Conservation (phyloP, 306 rosid genomes). For the Hippophae tibetana region DNA sequence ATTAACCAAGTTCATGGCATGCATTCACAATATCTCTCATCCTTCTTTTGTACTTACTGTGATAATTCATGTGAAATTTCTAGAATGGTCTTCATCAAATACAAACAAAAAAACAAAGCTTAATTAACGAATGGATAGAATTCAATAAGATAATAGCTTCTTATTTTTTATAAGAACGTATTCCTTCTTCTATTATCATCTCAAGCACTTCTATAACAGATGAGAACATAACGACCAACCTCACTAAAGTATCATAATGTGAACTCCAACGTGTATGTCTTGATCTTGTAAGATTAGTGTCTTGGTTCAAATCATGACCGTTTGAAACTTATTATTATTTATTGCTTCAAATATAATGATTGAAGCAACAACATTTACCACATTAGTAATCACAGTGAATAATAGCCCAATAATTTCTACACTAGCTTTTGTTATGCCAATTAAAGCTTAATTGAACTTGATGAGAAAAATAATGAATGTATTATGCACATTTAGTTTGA, state of each 20-base stretch:
- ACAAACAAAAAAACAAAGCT: too few relatives aligned
- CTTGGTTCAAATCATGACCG: constrained; percentile 1
- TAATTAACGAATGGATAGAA: too few relatives aligned
- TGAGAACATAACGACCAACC: background rate
- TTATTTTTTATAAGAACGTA: too few relatives aligned
- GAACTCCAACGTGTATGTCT: constrained; percentile 7
- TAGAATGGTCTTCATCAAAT: too few relatives aligned
- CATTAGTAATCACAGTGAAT: background rate
- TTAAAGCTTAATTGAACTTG: constrained; percentile 6
- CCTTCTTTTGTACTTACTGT: too few relatives aligned
- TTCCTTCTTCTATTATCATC: background rate
- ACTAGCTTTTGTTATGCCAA: background rate
- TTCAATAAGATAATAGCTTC: too few relatives aligned
- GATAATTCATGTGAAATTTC: too few relatives aligned
- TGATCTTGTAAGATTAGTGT: background rate
- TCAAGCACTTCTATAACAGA: constrained; percentile 1
- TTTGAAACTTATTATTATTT: background rate
- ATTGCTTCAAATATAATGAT: background rate
- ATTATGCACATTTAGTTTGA: background rate
- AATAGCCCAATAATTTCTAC: background rate
- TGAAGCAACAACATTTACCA: background rate
- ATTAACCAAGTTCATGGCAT: too few relatives aligned
- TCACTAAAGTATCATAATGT: background rate
- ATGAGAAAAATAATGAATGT: constrained; percentile 11
- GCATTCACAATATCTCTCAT: too few relatives aligned